Conservation (phyloP, 257 asterid species). For the Osmanthus fragrans region DNA sequence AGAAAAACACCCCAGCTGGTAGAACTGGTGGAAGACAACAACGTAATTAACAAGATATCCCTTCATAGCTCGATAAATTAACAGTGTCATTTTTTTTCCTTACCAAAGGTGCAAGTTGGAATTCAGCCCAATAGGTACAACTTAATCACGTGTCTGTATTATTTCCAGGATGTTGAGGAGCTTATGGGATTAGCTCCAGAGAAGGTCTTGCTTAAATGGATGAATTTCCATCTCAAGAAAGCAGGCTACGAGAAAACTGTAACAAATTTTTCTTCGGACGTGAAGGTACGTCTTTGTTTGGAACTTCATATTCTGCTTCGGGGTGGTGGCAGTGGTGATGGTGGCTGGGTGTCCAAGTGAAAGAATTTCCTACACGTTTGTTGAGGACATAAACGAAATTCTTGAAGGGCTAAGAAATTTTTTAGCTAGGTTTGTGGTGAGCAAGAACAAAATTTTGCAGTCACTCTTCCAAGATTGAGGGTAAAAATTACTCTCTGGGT, state of each 20-base stretch:
- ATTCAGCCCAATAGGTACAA: slow-evolving; percentile 27
- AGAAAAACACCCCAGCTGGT: slow-evolving; percentile 97
- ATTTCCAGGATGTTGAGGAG: slow-evolving; percentile 91
- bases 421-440: background rate
- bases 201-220: slow-evolving; percentile 88
- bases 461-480: slow-evolving; percentile 4
- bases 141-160: slow-evolving; percentile 36
- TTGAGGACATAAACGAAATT: background rate
- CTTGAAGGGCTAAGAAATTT: background rate
- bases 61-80: slow-evolving; percentile 20
- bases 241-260: slow-evolving; percentile 86
- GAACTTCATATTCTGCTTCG: background rate
- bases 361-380: slow-evolving; percentile 3
- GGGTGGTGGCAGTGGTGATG: background rate
- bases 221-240: slow-evolving; percentile 95
- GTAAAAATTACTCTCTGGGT: background rate
- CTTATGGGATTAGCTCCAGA: slow-evolving; percentile 98
- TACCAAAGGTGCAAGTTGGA: slow-evolving; percentile 21
- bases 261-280: slow-evolving; percentile 83
- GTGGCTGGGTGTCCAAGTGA: background rate
- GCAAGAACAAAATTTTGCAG: background rate
- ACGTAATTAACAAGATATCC: slow-evolving; percentile 40
- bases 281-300: slow-evolving; percentile 58
- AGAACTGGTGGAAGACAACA: slow-evolving; percentile 93
- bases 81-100: background rate